These are phyloP conservation scores for Rhodamnia argentea DNA, from an alignment of 345 rosid genomes.

Conservation along the genomic window DNA sequence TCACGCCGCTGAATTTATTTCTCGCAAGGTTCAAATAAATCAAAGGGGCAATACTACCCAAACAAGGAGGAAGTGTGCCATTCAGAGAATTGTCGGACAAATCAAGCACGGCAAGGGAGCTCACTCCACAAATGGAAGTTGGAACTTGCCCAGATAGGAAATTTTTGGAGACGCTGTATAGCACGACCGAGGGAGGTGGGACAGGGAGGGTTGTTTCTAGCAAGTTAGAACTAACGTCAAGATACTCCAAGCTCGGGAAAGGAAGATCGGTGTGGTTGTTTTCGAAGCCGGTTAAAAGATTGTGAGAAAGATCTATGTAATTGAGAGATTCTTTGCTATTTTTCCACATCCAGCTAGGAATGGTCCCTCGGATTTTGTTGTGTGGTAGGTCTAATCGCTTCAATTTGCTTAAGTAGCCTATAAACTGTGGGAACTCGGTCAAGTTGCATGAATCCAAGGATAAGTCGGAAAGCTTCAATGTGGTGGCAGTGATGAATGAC, in stretches of 20 bases:
- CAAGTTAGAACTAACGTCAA: neutral
- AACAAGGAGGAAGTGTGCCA: neutral
- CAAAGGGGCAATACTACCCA: neutral
- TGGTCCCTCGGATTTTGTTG: neutral
- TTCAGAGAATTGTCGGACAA: neutral
- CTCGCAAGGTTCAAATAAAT: neutral
- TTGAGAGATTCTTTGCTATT: fast-evolving
- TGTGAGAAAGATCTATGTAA: fast-evolving
- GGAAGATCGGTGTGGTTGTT: neutral
- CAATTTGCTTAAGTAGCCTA: neutral
- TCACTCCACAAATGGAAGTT: neutral
- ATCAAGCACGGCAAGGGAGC: neutral
- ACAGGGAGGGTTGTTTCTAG: neutral
- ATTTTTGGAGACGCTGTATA: neutral
- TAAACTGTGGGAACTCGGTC: neutral
- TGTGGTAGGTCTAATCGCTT: fast-evolving
- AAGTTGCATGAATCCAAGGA: neutral
- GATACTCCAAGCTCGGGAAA: neutral
- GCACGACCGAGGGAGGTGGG: fast-evolving
- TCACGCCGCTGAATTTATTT: neutral
- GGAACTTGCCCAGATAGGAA: neutral
- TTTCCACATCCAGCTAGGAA: neutral
- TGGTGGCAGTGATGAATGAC: neutral
- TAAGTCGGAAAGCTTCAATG: neutral
- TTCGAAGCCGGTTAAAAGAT: neutral